Base-by-base conservation (phyloP, 106 monocot genomes). In the Dendrobium huoshanense region DNA sequence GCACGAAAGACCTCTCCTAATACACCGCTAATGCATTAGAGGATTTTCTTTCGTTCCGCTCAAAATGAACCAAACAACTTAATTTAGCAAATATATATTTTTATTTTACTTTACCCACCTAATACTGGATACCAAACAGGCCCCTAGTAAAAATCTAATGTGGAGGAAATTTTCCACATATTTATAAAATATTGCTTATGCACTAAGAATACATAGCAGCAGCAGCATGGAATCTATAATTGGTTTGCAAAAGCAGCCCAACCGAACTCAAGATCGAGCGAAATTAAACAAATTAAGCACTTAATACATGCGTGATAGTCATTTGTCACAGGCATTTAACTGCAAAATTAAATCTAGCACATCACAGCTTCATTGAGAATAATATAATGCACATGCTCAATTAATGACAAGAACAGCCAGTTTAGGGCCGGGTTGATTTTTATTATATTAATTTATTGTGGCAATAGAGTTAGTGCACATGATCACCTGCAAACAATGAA, bases 401-500 rank as follows among this genome's bases (percentile, higher is more conserved):
- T 44, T 74, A 74, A 42, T 20, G 3, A 19, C 7, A 70, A 13
- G 72, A 44, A 41, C n/a, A 74, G 43, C 43, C 40, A 44, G 8
- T 74, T 19, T 15, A 4, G 43, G 43, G 9, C 4, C 20, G 44
- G 43, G n/a, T 18, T 22, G 61, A 61, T 37, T 33, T 70, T 70
- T 70, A 70, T 37, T 70, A 37, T 11, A 37, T 70, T 67, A 9
- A 70, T 70, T 70, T 70, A 70, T 15, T 74, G 15, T n/a, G 15
- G 74, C 6, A 19, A 44, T 44, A 37, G 20, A 37, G 9, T 1
- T 19, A n/a, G 67, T 77, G 27, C 55, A 29, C 68, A 56, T 9
- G 11, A 65, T 48, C 86, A 95, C 96, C 91, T 96, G 89, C 93
- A 91, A 81, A 92, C 89, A 77, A 98, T 89, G 81, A 98, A 98